phyloP scores from a whole-genome alignment of 1,284 basidiomycete genomes.

The Naganishia albida region DNA sequence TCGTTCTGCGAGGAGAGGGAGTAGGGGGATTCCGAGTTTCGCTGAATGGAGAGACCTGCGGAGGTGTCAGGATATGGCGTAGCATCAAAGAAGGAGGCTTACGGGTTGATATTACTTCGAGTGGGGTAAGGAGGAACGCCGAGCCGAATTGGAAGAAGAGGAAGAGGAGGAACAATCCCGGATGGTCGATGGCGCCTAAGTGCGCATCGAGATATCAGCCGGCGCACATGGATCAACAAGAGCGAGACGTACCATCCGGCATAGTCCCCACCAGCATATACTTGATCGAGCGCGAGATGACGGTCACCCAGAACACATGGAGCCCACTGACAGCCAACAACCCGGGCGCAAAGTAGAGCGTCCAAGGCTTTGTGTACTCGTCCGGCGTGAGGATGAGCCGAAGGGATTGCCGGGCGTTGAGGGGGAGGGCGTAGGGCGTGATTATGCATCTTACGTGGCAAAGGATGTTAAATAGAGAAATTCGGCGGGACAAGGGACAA shows the following conservation, averaged over 20 bases:
- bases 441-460: slow-evolving; percentile 67
- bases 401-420: slow-evolving; percentile 64
- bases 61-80: too few species aligned
- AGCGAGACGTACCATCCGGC: slow-evolving; percentile 22
- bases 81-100: slow-evolving; percentile 53
- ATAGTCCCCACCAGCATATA: slow-evolving; percentile 65
- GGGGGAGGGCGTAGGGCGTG: slow-evolving; percentile 76
- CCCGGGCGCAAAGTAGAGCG: slow-evolving; percentile 79
- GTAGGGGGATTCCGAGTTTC: slow-evolving; percentile 35
- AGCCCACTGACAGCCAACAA: slow-evolving; percentile 68
- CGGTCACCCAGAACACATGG: slow-evolving; percentile 67
- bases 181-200: slow-evolving; percentile 22
- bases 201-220: background rate
- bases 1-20: slow-evolving; percentile 33
- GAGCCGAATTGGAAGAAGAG: slow-evolving; percentile 61
- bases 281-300: slow-evolving; percentile 68
- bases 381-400: slow-evolving; percentile 76
- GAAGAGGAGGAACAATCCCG: slow-evolving; percentile 57
- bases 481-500: background rate
- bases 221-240: background rate
- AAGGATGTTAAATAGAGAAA: background rate
- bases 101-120: slow-evolving; percentile 79
- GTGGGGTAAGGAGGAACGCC: slow-evolving; percentile 68
- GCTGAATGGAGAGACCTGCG: slow-evolving; percentile 32
- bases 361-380: slow-evolving; percentile 75